Percentiles rank a stretch among this genome's conserved stretches.
Conservation (phyloP, 768 basidiomycete genomes). For the Tylopilus intermedius region DNA sequence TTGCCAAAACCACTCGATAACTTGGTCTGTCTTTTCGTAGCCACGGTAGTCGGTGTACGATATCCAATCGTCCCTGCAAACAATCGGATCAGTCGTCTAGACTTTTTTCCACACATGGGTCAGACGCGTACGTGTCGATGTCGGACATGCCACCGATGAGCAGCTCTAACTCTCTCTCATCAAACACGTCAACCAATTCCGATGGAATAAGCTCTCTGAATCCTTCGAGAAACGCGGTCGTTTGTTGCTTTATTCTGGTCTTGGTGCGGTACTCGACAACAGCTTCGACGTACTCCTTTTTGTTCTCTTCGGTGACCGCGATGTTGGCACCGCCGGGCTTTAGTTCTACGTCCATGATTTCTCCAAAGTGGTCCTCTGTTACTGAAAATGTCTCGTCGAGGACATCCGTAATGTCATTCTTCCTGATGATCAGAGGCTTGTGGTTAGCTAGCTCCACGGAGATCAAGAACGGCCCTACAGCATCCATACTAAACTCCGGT, state of each 20-base stretch:
- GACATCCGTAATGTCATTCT: constrained; percentile 71
- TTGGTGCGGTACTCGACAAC: constrained; percentile 83
- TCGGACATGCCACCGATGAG: constrained; percentile 92
- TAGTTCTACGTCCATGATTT: constrained; percentile 62
- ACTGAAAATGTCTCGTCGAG: constrained; percentile 69
- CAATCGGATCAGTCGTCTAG: constrained; percentile 1
- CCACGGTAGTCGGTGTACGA: constrained; percentile 92
- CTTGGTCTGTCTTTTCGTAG: constrained; percentile 79
- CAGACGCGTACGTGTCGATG: constrained; percentile 65
- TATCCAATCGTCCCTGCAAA: constrained; percentile 77
- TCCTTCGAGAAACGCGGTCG: constrained; percentile 80
- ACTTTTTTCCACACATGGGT: neutral
- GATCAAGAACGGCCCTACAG: constrained; percentile 38
- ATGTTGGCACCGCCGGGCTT: constrained; percentile 56
- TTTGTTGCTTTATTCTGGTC: constrained; percentile 77
- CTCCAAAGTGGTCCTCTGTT: constrained; percentile 73
- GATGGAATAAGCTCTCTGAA: constrained; percentile 79
- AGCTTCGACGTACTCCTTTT: constrained; percentile 70
- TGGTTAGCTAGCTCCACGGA: neutral
- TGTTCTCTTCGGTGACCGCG: constrained; percentile 68
- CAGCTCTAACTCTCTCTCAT: constrained; percentile 84
- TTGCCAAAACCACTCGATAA: constrained; percentile 96
- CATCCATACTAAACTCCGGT: constrained; percentile 71
- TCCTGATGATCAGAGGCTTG: constrained; percentile 35
- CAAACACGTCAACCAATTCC: constrained; percentile 84